Evolutionary conservation across 2,329 filamentous ascomycete species (phyloP), one percentile per base, ranked within the genome.

Genomic region (Pseudogymnoascus sp.): DNA sequence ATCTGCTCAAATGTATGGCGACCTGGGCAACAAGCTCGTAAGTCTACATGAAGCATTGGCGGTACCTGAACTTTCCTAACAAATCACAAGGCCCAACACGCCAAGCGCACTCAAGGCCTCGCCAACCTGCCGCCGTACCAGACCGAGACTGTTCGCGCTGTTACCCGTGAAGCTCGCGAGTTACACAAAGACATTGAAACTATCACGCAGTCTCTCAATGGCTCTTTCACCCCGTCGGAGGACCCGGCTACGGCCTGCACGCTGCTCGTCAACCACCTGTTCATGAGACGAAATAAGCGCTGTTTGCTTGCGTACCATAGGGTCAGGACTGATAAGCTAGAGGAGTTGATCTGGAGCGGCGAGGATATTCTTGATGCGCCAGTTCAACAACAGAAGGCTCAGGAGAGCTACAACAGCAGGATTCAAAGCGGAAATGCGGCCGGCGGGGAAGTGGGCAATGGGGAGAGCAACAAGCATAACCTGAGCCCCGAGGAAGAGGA

Each of bases 401-500:
- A 72, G 14, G 38, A 42, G 11, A 42, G 23, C 12, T 42, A 42
- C 12, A 68, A 71, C 42, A 73, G 70, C 7, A 70, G 68, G 53
- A 66, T 60, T 37, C 53, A 67, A 16, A 64, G 69, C 68, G 60
- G 76, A 69, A 64, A 75, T 70, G 66, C 74, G 67, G 66, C 65
- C 64, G 64, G 70, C 69, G 64, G 67, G 62, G 70, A 71, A 38
- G 65, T 73, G n/a, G 73, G 76, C 3, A 76, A 77, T 63, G 78
- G 76, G 8, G 81, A 84, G 62, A 78, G 76, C 28, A 78, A 77
- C 21, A 85, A 86, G 64, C 93, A 88, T 78, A 93, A 90, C 70
- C 78, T 97, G 64, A 96, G 92, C 70, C 92, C 94, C 0, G 93
- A 97, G 73, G 94, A 99, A 75, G 92, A 97, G 75, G 94, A 97